phyloP scores from a whole-genome alignment of 768 basidiomycete genomes.

The Cystobasidium ongulense region DNA sequence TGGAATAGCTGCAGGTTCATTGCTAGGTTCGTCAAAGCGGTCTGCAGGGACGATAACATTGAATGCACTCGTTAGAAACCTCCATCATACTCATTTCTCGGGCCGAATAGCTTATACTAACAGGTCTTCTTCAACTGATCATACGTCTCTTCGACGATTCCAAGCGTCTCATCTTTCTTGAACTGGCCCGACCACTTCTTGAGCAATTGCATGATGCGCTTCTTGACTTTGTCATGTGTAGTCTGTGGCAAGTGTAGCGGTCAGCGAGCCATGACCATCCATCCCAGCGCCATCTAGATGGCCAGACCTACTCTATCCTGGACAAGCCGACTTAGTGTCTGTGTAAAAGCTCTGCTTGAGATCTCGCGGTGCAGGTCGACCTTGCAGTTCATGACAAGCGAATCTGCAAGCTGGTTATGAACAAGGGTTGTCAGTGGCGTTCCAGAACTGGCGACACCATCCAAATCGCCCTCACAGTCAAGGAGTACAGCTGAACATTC shows the following conservation, averaged over 20 bases:
- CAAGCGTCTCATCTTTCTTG: conserved; percentile 66
- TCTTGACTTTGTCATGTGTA: conserved; percentile 82
- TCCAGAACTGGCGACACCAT: not conserved
- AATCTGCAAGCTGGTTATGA: conserved; percentile 63
- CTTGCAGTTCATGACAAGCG: conserved; percentile 83
- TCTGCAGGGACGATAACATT: conserved; percentile 36
- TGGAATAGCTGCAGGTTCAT: not conserved
- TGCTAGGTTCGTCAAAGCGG: conserved; percentile 3
- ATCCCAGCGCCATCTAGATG: not conserved
- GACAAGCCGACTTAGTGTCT: conserved; percentile 74
- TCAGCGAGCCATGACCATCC: not conserved
- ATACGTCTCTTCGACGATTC: conserved; percentile 85
- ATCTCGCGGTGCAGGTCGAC: conserved; percentile 74
- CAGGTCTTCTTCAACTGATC: conserved; percentile 73
- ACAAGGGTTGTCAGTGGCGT: not conserved
- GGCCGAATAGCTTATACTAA: conserved; percentile 45
- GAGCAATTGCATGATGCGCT: conserved; percentile 61
- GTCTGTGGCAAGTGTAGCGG: conserved; percentile 52
- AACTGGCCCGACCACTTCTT: conserved; percentile 79
- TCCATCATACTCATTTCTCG: not conserved
- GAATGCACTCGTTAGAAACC: not conserved
- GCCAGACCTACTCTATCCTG: conserved; percentile 63
- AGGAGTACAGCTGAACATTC: conserved; percentile 89
- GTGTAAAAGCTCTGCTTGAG: conserved; percentile 80
- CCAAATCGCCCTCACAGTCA: conserved; percentile 53